Conservation (phyloP, 768 basidiomycete genomes). For the Collybia mongolica region DNA sequence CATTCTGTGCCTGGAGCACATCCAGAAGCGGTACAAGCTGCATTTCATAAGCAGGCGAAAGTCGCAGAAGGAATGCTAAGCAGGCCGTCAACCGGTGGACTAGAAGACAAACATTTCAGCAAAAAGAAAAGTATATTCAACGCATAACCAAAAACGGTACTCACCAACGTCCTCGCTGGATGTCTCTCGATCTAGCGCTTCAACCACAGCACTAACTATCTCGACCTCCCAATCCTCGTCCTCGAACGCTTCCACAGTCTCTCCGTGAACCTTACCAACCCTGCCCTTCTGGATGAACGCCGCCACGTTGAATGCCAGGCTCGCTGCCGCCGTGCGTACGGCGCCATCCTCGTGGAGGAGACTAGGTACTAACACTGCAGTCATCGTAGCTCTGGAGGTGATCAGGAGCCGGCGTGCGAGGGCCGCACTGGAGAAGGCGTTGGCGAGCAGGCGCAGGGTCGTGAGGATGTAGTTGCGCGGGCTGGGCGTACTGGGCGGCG, state of each 20-base stretch:
- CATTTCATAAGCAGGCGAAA: conserved; percentile 66
- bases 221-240: conserved; percentile 88
- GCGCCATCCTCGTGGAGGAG: conserved; percentile 66
- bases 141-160: conserved; percentile 23
- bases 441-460: conserved; percentile 64
- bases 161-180: conserved; percentile 78
- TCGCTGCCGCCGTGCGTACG: conserved; percentile 80
- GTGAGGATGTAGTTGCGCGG: conserved; percentile 64
- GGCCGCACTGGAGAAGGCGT: conserved; percentile 55
- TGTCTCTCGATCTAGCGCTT: conserved; percentile 71
- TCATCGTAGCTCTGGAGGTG: conserved; percentile 28
- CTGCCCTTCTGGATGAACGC: conserved; percentile 63
- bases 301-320: conserved; percentile 75
- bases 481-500: conserved; percentile 7
- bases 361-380: conserved; percentile 55
- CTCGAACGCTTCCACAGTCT: conserved; percentile 37
- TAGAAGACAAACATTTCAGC: conserved; percentile 21
- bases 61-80: conserved; percentile 70
- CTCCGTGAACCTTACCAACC: conserved; percentile 37
- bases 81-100: conserved; percentile 84
- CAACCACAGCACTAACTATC: conserved; percentile 77
- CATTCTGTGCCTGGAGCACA: conserved; percentile 60
- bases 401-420: conserved; percentile 39
- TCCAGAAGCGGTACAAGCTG: conserved; percentile 61
- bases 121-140: too few species aligned